Percentiles rank a stretch among this genome's conserved stretches.
Conservation (phyloP, 768 basidiomycete genomes). For the Omphalotus guepiniiformis region DNA sequence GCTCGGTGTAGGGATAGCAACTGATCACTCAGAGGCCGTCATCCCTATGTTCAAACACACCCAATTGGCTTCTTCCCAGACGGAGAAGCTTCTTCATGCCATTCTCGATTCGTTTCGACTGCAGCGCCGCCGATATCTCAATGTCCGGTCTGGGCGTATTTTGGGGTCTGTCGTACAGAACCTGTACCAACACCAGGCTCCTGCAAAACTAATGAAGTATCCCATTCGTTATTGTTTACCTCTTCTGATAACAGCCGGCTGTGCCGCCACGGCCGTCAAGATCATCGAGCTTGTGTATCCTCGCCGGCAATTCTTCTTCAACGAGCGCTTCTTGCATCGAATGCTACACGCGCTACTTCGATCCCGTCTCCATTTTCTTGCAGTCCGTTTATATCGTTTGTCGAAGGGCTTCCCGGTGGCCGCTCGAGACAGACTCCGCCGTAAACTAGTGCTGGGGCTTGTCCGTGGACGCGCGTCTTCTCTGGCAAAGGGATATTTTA, state of each 20-base stretch:
- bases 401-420: slow-evolving; percentile 16
- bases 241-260: slow-evolving; percentile 33
- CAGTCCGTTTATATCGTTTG: slow-evolving; percentile 26
- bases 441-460: slow-evolving; percentile 26
- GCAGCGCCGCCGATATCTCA: slow-evolving; percentile 26
- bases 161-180: slow-evolving; percentile 31
- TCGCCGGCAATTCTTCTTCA: slow-evolving; percentile 35
- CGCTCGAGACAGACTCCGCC: slow-evolving; percentile 25
- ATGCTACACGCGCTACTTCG: slow-evolving; percentile 37
- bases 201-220: slow-evolving; percentile 30
- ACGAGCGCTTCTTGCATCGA: slow-evolving; percentile 30
- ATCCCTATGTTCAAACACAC: slow-evolving; percentile 29
- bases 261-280: slow-evolving; percentile 30
- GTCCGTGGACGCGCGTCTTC: slow-evolving; percentile 26
- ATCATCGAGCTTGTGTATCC: slow-evolving; percentile 37
- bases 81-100: slow-evolving; percentile 32
- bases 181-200: slow-evolving; percentile 31
- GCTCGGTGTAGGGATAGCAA: slow-evolving; percentile 30
- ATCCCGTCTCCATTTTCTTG: slow-evolving; percentile 33
- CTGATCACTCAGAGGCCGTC: slow-evolving; percentile 24
- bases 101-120: slow-evolving; percentile 35
- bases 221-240: slow-evolving; percentile 45
- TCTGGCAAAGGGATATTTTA: slow-evolving; percentile 19
- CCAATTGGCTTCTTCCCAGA: slow-evolving; percentile 26
- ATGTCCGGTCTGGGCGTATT: slow-evolving; percentile 23